Evolutionary conservation across 257 asterid species (phyloP).

Genomic region (Gardenia jasminoides): DNA sequence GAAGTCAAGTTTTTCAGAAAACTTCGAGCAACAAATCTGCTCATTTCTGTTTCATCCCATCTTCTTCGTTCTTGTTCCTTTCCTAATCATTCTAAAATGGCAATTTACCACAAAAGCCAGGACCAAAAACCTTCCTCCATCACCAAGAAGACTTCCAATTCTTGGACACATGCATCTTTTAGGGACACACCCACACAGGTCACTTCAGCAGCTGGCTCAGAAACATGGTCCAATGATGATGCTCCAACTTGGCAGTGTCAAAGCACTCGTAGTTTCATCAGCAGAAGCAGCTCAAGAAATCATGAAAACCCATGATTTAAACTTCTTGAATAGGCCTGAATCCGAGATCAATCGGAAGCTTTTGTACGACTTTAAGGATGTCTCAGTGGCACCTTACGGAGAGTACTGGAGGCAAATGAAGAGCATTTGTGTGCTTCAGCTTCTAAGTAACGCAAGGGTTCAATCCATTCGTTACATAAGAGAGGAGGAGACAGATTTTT

Average conservation of each 20-base stretch:
- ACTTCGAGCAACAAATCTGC: neutral
- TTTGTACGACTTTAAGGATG: neutral
- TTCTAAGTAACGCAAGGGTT: conserved; percentile 1
- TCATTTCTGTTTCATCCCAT: conserved; percentile 4
- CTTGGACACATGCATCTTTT: conserved; percentile 17
- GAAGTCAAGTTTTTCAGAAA: neutral
- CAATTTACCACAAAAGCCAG: neutral
- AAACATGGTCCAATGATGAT: conserved; percentile 19
- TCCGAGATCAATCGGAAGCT: neutral
- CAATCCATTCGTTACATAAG: neutral
- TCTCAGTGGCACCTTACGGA: neutral
- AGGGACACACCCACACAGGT: conserved; percentile 6
- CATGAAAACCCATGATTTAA: conserved; percentile 19
- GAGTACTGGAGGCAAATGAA: neutral
- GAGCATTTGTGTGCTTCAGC: neutral
- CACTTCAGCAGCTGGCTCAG: conserved; percentile 11
- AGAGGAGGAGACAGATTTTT: neutral
- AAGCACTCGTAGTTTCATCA: conserved; percentile 13
- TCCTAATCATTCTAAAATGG: conserved; percentile 1
- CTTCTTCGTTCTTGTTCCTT: neutral
- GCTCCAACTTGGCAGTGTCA: conserved; percentile 13
- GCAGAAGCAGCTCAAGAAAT: conserved; percentile 13
- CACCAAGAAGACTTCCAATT: conserved; percentile 16
- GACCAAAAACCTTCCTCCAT: conserved; percentile 13
- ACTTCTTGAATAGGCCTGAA: conserved; percentile 8